Conservation (phyloP, 139 green algal genomes). For the Coccomyxa sp. region DNA sequence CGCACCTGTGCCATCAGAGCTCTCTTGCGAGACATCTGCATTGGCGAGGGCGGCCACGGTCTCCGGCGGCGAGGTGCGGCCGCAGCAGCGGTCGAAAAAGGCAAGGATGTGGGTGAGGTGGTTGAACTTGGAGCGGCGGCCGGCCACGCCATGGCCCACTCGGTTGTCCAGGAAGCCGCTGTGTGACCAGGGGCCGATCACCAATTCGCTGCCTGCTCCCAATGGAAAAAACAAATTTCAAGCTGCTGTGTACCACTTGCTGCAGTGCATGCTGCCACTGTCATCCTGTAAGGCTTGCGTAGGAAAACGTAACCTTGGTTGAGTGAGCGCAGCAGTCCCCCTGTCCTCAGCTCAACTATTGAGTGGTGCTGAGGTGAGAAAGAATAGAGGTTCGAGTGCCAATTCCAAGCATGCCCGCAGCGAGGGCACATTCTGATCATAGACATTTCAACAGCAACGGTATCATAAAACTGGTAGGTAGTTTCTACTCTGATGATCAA, state of each 20-base stretch:
- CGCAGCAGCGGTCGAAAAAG: conserved; percentile 11
- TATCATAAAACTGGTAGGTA: no score
- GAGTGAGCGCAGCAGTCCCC: no score
- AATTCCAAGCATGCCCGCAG: no score
- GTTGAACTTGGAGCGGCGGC: conserved; percentile 4
- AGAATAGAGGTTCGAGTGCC: no score
- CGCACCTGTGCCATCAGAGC: no score
- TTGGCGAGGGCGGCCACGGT: background rate
- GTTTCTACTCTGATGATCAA: no score
- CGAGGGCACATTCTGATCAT: no score
- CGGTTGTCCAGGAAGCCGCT: conserved; percentile 11
- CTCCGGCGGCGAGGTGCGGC: background rate
- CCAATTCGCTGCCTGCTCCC: conserved; percentile 14
- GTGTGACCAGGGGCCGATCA: conserved; percentile 23
- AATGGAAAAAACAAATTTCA: background rate
- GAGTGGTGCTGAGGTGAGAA: no score
- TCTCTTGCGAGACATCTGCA: background rate
- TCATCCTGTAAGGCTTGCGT: no score
- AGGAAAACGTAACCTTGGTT: no score
- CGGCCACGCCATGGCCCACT: background rate
- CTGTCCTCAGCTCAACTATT: no score
- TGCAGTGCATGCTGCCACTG: background rate
- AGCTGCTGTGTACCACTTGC: background rate
- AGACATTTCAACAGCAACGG: no score
- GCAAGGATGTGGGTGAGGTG: conserved; percentile 2